Evolutionary conservation across 1,139 yeast genomes (phyloP), one percentile per base, ranked within the genome.

Genomic region (Sugiyamaella grinbergsii): DNA sequence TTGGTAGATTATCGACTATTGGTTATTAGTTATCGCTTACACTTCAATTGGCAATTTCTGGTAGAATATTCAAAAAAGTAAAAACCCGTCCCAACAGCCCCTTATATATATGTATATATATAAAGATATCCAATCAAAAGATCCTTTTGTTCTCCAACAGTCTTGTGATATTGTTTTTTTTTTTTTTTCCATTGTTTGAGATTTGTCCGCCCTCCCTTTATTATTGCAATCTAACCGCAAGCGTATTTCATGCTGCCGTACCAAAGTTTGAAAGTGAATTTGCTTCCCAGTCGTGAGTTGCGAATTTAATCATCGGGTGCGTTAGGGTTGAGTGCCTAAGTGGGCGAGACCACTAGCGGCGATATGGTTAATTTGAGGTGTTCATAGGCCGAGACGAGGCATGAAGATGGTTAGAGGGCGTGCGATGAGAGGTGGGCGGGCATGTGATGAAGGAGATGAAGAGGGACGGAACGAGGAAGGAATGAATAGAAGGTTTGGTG

Each of bases 221-320:
- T 24, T 5, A 40, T 29, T 28, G 44, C 44, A 41, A 41, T 41
- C 45, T 41, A 41, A 41, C 45, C 45, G 31, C 45, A 41, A 32
- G n/a, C 18, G 45, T 29, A 22, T 20, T n/a, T 20, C 31, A 13
- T 15, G 20, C 13, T 18, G 39, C 39, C 39, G 39, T 34, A 16
- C 39, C 23, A 18, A 8, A n/a, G n/a, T n/a, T n/a, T n/a, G n/a
- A n/a, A n/a, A n/a, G n/a, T n/a, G n/a, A 18, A 15, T 18, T 13
- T 18, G 24, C 13, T 19, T 34, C 22, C 23, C n/a, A 16, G 10
- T 2, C 6, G 13, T 16, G 19, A 5, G 5, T 31, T 40, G 24
- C 34, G 43, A 40, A 28, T 4, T 24, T 40, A 18, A 28, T n/a
- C 43, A 18, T 16, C 2, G 11, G 11, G 19, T 5, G 8, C 3